phyloP scores from a whole-genome alignment of 2,329 filamentous ascomycete species.

The Pyricularia pennisetigena region DNA sequence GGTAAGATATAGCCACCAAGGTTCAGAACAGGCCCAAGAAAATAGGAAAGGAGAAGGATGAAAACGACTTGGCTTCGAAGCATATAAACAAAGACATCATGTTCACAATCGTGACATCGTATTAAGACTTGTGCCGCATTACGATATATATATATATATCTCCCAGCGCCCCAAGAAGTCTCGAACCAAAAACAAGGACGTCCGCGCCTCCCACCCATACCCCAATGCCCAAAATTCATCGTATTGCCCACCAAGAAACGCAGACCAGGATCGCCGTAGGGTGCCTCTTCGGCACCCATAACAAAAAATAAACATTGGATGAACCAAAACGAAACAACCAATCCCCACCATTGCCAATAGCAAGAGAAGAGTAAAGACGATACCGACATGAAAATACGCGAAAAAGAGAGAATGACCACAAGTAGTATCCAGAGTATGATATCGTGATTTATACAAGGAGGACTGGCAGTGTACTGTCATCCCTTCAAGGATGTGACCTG shows the following conservation, averaged over 20 bases:
- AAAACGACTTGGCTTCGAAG: background rate
- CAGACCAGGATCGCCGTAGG: background rate
- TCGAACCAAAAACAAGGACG: background rate
- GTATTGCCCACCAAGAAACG: background rate
- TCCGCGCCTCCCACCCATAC: background rate
- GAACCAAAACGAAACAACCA: background rate
- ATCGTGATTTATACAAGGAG: background rate
- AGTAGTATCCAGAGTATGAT: slow-evolving; percentile 1
- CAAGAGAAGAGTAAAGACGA: background rate
- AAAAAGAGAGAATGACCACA: background rate
- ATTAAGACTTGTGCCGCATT: slow-evolving; percentile 1
- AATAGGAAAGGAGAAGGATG: background rate
- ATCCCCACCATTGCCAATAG: background rate
- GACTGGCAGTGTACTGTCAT: background rate
- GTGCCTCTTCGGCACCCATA: background rate
- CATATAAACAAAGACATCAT: background rate
- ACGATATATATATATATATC: background rate
- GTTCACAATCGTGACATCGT: background rate
- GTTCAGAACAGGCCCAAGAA: no score
- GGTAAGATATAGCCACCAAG: no score
- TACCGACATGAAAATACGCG: background rate
- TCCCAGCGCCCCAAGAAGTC: background rate
- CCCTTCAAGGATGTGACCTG: background rate
- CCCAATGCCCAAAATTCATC: background rate
- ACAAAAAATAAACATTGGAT: background rate